These are phyloP conservation scores for Trametes pubescens DNA, from an alignment of 1,284 basidiomycete species.

Conservation along the genomic window DNA sequence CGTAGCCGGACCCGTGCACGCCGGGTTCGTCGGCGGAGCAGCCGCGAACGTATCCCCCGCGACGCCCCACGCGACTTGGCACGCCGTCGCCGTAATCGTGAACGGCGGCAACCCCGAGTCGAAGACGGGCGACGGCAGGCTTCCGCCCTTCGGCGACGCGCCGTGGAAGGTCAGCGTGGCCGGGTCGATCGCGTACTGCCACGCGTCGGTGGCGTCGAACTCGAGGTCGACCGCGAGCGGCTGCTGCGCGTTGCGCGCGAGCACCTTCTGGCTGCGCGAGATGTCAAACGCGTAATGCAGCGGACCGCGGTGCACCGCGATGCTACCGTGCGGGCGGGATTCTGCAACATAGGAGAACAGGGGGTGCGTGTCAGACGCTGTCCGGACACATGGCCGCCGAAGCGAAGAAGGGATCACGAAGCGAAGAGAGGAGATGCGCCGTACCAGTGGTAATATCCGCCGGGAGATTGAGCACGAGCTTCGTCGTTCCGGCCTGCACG, in stretches of 20 bases:
- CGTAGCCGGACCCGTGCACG: constrained; percentile 52
- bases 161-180: constrained; percentile 57
- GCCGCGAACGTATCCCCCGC: constrained; percentile 61
- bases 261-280: constrained; percentile 50
- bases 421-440: constrained; percentile 1
- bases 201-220: constrained; percentile 56
- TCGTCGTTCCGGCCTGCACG: constrained; percentile 54
- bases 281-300: constrained; percentile 66
- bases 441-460: constrained; percentile 58
- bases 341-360: constrained; percentile 45
- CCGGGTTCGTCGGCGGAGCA: constrained; percentile 55
- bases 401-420: neutral
- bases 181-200: constrained; percentile 67
- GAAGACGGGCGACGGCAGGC: constrained; percentile 61
- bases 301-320: constrained; percentile 64
- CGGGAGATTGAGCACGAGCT: constrained; percentile 54
- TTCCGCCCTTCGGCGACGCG: constrained; percentile 46
- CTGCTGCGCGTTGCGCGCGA: constrained; percentile 54
- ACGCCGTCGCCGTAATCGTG: constrained; percentile 59
- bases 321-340: constrained; percentile 57
- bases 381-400: no score
- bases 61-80: constrained; percentile 56
- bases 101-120: constrained; percentile 60
- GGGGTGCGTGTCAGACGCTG: neutral
- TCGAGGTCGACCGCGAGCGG: constrained; percentile 60